Conservation (phyloP, 2,329 filamentous ascomycete genomes). For the Chaetoscypha palmicola region DNA sequence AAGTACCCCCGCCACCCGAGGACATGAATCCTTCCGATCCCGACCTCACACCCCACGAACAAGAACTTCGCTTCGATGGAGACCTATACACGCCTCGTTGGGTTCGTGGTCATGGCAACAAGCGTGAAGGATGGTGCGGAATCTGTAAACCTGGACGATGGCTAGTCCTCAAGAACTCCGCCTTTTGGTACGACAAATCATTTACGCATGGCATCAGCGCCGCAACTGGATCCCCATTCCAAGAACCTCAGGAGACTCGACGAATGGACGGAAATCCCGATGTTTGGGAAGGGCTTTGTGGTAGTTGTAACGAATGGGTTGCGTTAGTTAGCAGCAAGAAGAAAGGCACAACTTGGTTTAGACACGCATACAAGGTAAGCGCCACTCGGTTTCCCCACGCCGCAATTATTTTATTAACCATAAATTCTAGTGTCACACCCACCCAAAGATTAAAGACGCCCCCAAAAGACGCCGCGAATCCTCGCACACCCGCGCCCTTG, state of each 20-base stretch:
- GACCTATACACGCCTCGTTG: conserved; percentile 79
- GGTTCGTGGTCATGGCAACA: conserved; percentile 80
- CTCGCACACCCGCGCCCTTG: conserved; percentile 37
- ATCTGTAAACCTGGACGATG: conserved; percentile 81
- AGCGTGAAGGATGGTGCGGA: conserved; percentile 84
- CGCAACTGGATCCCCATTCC: conserved; percentile 70
- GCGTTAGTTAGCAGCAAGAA: conserved; percentile 79
- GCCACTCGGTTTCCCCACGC: neutral
- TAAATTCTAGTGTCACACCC: conserved; percentile 59
- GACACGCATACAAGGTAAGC: conserved; percentile 78
- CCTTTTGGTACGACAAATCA: conserved; percentile 90
- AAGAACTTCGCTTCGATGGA: conserved; percentile 70
- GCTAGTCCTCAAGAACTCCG: conserved; percentile 84
- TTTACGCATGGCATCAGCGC: conserved; percentile 84
- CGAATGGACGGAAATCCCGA: conserved; percentile 75
- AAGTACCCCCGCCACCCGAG: conserved; percentile 65
- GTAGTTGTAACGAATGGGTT: conserved; percentile 75
- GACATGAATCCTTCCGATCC: conserved; percentile 76
- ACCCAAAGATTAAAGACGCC: conserved; percentile 64
- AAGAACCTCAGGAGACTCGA: conserved; percentile 66
- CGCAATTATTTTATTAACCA: neutral
- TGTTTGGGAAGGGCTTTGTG: conserved; percentile 74
- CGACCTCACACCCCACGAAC: conserved; percentile 69
- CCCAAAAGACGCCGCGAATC: conserved; percentile 61
- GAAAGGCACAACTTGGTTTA: conserved; percentile 88